These are phyloP conservation scores for Sugiyamaella neomexicana DNA, from an alignment of 1,139 yeast species.

Conservation along the genomic window DNA sequence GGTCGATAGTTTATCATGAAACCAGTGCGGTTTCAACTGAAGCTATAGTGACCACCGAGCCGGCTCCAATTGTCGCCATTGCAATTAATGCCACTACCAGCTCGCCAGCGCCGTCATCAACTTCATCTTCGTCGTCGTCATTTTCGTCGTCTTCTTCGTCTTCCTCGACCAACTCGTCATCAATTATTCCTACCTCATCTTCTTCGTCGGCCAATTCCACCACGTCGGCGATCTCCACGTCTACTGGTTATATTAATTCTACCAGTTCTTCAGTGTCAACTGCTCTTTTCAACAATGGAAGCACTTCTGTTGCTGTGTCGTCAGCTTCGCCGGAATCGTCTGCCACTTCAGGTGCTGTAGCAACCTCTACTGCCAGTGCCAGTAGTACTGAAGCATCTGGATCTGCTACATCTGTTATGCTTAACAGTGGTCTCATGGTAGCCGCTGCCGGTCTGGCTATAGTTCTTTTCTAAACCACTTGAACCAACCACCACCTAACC, in stretches of 20 bases:
- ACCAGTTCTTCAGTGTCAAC: conserved; percentile 16
- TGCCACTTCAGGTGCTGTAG: conserved; percentile 12
- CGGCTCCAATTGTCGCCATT: conserved; percentile 21
- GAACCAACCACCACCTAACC: neutral
- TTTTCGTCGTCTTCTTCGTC: conserved; percentile 13
- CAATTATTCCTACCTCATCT: conserved; percentile 17
- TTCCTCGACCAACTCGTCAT: conserved; percentile 10
- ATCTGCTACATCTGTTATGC: conserved; percentile 13
- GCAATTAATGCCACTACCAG: conserved; percentile 22
- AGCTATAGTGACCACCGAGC: conserved; percentile 21
- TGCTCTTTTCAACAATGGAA: conserved; percentile 11
- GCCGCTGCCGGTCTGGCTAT: conserved; percentile 12
- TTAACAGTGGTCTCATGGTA: conserved; percentile 14
- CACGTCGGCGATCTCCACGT: conserved; percentile 15
- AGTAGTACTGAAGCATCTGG: conserved; percentile 14
- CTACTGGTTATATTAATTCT: conserved; percentile 6
- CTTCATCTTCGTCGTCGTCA: conserved; percentile 19
- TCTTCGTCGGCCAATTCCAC: conserved; percentile 20
- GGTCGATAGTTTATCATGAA: conserved; percentile 16
- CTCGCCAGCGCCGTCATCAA: conserved; percentile 17
- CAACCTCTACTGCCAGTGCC: conserved; percentile 13
- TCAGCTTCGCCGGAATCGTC: conserved; percentile 4
- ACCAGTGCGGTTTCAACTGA: conserved; percentile 22
- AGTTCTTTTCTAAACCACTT: conserved; percentile 11
- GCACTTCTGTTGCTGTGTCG: conserved; percentile 17